phyloP scores from a whole-genome alignment of 73 alveolate species.

The Stentor coeruleus region DNA sequence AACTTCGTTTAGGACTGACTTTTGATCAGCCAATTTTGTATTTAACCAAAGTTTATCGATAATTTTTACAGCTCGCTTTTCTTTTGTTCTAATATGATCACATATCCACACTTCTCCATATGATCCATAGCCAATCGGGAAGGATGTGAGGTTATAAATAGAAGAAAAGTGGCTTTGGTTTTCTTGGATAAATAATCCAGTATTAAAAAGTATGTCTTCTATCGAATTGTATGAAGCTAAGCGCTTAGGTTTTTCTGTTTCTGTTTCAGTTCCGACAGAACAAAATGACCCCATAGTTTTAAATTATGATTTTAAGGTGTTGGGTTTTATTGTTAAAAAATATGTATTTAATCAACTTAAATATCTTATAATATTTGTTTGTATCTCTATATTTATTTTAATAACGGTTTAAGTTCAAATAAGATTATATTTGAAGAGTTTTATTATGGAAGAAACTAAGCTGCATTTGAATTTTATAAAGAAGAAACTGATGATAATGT shows the following conservation, averaged over 20 bases:
- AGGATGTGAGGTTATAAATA: background rate
- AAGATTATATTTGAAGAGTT: no score
- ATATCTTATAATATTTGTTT: no score
- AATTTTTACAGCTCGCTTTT: background rate
- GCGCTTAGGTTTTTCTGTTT: background rate
- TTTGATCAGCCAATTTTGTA: background rate
- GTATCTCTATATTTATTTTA: no score
- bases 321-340: no score
- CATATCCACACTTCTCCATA: background rate
- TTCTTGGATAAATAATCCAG: background rate
- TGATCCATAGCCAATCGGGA: background rate
- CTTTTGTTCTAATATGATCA: background rate
- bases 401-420: no score
- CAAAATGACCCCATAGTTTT: background rate
- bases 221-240: background rate
- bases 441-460: no score
- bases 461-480: no score
- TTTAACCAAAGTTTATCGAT: background rate
- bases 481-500: no score
- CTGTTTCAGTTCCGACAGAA: background rate
- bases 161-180: background rate
- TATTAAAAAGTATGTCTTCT: background rate
- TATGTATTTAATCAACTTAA: no score
- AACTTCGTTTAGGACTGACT: background rate
- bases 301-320: background rate